Evolutionary conservation across 106 monocot species (phyloP).

Genomic region (Dioscorea alata): DNA sequence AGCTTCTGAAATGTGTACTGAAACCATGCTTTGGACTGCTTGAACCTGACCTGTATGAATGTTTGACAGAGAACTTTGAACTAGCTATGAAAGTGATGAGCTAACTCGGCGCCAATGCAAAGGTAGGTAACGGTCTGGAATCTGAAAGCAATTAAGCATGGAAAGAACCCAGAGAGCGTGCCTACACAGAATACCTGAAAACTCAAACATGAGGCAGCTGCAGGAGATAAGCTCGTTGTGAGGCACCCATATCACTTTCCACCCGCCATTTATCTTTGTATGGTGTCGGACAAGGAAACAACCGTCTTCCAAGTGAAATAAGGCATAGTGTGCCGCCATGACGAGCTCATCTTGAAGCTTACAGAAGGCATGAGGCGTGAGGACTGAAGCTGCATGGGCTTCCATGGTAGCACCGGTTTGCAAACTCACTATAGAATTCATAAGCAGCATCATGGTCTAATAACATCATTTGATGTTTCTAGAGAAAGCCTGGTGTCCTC

Average conservation of each 20-base stretch:
- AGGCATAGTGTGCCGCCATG: slow-evolving; percentile 45
- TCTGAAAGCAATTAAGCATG: slow-evolving; percentile 70
- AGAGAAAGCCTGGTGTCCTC: slow-evolving; percentile 54
- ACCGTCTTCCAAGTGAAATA: slow-evolving; percentile 52
- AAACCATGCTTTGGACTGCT: slow-evolving; percentile 54
- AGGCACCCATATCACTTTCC: slow-evolving; percentile 53
- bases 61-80: slow-evolving; percentile 2
- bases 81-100: slow-evolving; percentile 16
- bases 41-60: slow-evolving; percentile 47
- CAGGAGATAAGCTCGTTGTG: slow-evolving; percentile 57
- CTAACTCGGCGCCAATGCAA: slow-evolving; percentile 57
- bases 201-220: slow-evolving; percentile 77
- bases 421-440: slow-evolving; percentile 76
- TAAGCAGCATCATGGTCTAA: slow-evolving; percentile 81
- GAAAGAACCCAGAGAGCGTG: slow-evolving; percentile 74
- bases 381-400: no score
- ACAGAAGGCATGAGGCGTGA: no score
- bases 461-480: slow-evolving; percentile 46
- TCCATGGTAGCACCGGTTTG: neutral
- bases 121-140: slow-evolving; percentile 54
- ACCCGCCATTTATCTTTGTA: slow-evolving; percentile 48
- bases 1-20: slow-evolving; percentile 51
- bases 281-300: slow-evolving; percentile 67
- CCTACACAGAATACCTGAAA: slow-evolving; percentile 68
- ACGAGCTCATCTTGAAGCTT: no score